Conservation (phyloP, 139 green algal species). For the Chlamydomonas applanata region DNA sequence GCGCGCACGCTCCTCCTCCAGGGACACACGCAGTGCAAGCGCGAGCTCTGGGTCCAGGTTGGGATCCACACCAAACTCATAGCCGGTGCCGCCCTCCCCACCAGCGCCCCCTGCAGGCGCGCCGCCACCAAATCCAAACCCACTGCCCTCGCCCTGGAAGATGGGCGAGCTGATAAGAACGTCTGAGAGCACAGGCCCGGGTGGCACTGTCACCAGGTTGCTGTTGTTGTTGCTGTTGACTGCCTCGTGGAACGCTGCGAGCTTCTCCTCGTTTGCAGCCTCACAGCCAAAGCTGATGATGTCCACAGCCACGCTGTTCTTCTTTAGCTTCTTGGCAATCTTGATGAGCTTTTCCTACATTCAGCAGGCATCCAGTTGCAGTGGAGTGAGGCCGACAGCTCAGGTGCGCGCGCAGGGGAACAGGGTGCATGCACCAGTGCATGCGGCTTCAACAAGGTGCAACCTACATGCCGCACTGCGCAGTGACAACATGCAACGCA, state of each 20-base stretch:
- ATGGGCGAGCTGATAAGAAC: conserved; percentile 92
- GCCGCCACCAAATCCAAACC: conserved; percentile 52
- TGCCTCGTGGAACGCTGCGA: conserved; percentile 88
- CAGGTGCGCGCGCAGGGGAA: no score
- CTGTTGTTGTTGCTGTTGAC: conserved; percentile 95
- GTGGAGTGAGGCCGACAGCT: no score
- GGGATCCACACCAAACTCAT: conserved; percentile 95
- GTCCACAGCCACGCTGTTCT: conserved; percentile 99
- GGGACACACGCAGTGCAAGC: conserved; percentile 83
- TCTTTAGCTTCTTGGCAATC: conserved; percentile 99
- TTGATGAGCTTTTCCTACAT: conserved; percentile 84
- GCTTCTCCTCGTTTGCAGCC: conserved; percentile 85
- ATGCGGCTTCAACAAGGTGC: no score
- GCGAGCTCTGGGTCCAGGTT: conserved; percentile 97
- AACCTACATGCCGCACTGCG: no score
- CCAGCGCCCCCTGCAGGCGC: conserved; percentile 34
- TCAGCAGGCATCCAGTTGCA: not conserved
- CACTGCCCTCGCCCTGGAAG: conserved; percentile 76
- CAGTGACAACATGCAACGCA: not conserved
- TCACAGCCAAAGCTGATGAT: conserved; percentile 87
- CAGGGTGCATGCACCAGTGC: no score
- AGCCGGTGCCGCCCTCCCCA: conserved; percentile 61
- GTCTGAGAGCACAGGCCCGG: conserved; percentile 87
- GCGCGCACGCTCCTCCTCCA: conserved; percentile 95
- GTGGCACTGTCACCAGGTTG: conserved; percentile 88